Percentiles rank a stretch among this genome's conserved stretches.
These are phyloP conservation scores for Monilinia laxa DNA, from an alignment of 2,329 filamentous ascomycete genomes.

Conservation along the genomic window DNA sequence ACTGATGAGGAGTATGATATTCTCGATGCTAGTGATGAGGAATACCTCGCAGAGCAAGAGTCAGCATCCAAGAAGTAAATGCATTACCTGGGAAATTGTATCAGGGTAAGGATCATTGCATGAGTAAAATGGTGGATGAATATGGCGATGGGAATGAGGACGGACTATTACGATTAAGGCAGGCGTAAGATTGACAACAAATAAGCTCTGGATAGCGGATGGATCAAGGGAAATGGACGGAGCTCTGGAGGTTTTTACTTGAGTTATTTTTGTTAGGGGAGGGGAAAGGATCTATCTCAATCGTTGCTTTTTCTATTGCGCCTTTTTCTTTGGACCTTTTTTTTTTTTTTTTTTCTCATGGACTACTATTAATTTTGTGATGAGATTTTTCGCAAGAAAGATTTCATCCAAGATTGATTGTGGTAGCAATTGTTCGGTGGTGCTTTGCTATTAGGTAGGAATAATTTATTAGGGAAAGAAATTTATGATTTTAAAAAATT, in stretches of 20 bases:
- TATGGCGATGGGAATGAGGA: conserved; percentile 21
- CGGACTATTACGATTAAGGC: conserved; percentile 20
- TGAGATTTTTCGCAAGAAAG: conserved; percentile 2
- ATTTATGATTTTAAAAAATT: conserved; percentile 5
- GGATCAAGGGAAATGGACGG: conserved; percentile 24
- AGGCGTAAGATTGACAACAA: conserved; percentile 39
- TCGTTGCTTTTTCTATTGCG: conserved; percentile 15
- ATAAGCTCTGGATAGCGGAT: conserved; percentile 34
- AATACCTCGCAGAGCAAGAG: conserved; percentile 60
- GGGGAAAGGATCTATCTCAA: conserved; percentile 9
- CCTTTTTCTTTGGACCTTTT: not conserved
- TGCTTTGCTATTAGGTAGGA: conserved; percentile 12
- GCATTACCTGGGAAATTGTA: conserved; percentile 20
- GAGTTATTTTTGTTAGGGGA: not conserved
- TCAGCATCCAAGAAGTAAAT: conserved; percentile 37
- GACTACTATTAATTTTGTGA: conserved; percentile 8
- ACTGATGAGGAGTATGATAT: conserved; percentile 99
- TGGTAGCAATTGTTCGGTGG: not conserved
- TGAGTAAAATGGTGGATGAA: conserved; percentile 19
- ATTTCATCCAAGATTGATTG: conserved; percentile 1
- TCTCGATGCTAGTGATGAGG: conserved; percentile 90
- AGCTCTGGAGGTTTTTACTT: conserved; percentile 30
- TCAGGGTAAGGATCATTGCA: conserved; percentile 1
- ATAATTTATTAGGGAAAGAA: conserved; percentile 8
- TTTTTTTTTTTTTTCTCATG: not conserved